Conservation (phyloP, 306 rosid species). For the Prunus davidiana region DNA sequence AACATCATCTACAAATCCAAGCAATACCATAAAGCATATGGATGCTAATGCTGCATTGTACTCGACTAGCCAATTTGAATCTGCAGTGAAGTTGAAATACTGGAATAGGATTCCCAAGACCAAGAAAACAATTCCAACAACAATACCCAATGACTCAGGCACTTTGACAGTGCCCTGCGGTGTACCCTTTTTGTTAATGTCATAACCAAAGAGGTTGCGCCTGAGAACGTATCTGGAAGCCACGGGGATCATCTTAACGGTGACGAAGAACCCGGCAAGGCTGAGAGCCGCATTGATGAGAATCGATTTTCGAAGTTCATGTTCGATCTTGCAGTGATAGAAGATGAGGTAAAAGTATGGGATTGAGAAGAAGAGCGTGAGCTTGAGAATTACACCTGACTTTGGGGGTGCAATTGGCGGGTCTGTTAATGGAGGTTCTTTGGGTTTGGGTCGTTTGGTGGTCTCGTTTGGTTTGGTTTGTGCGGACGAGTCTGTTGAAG, state of each 20-base stretch:
- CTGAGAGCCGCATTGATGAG: slow-evolving; percentile 71
- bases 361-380: slow-evolving; percentile 42
- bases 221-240: slow-evolving; percentile 72
- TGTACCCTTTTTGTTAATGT: slow-evolving; percentile 88
- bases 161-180: slow-evolving; percentile 72
- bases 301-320: slow-evolving; percentile 55
- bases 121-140: no score
- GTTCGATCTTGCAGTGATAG: slow-evolving; percentile 53
- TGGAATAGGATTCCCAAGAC: no score
- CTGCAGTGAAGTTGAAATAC: no score
- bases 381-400: slow-evolving; percentile 55
- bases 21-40: slow-evolving; percentile 89
- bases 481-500: slow-evolving; percentile 25
- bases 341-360: slow-evolving; percentile 69
- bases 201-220: slow-evolving; percentile 77
- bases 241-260: slow-evolving; percentile 73
- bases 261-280: slow-evolving; percentile 50
- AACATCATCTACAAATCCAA: slow-evolving; percentile 97
- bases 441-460: slow-evolving; percentile 21
- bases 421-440: slow-evolving; percentile 23
- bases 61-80: slow-evolving; percentile 82
- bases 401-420: slow-evolving; percentile 67
- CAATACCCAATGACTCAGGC: slow-evolving; percentile 80
- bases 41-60: slow-evolving; percentile 93
- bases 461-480: slow-evolving; percentile 28